Evolutionary conservation across 345 rosid genomes (phyloP).

Genomic region (Aegle marmelos): DNA sequence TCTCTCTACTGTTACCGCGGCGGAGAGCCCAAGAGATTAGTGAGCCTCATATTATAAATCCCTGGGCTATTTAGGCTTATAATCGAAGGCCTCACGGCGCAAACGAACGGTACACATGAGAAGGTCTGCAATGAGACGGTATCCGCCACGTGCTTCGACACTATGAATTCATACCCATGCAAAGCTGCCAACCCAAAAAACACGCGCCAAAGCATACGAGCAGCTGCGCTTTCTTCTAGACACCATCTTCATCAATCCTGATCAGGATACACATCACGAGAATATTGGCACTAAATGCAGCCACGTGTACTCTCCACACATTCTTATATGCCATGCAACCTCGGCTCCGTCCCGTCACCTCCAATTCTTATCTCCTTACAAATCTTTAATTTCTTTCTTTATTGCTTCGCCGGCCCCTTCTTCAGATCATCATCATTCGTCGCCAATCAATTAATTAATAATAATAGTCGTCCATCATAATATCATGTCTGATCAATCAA

Average conservation of each 20-base stretch:
- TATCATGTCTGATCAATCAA: slow-evolving; percentile 33
- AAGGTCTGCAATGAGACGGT: background rate
- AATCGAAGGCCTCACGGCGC: background rate
- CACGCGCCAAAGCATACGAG: slow-evolving; percentile 11
- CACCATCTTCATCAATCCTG: background rate
- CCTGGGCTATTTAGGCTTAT: background rate
- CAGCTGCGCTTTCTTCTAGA: background rate
- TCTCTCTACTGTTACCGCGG: no score
- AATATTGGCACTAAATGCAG: background rate
- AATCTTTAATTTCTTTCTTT: no score
- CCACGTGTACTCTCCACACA: background rate
- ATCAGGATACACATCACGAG: background rate
- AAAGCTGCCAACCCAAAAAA: slow-evolving; percentile 8
- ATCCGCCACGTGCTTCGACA: slow-evolving; percentile 1
- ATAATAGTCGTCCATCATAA: background rate
- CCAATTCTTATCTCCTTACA: background rate
- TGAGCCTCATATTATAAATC: no score
- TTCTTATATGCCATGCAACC: background rate
- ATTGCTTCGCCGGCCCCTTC: no score
- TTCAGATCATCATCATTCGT: no score
- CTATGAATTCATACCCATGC: slow-evolving; percentile 12
- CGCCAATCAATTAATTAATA: no score
- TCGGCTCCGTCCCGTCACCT: background rate
- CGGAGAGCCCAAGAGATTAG: no score
- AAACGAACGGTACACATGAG: no score